Conservation (phyloP, 1,284 basidiomycete genomes). For the Cutaneotrichosporon cyanovorans region DNA sequence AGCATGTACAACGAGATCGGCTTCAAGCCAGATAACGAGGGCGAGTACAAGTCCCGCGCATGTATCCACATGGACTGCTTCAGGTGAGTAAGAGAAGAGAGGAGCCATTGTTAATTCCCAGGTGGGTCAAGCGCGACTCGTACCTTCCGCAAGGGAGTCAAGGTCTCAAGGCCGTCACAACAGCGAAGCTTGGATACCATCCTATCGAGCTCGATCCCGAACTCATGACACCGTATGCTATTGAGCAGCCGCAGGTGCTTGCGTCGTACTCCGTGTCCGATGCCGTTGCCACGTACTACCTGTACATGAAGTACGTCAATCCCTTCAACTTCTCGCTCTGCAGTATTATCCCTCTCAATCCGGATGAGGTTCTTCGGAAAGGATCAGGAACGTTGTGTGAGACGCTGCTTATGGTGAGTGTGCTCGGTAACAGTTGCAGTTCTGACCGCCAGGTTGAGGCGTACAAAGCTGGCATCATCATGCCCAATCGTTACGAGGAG, state of each 20-base stretch:
- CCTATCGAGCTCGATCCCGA: slow-evolving; percentile 98
- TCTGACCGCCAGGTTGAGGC: slow-evolving; percentile 73
- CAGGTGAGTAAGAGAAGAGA: slow-evolving; percentile 52
- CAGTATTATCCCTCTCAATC: slow-evolving; percentile 96
- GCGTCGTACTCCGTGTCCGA: slow-evolving; percentile 99
- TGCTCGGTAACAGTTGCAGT: neutral
- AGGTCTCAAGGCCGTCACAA: slow-evolving; percentile 96
- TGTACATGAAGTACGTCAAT: slow-evolving; percentile 99
- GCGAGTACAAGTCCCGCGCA: slow-evolving; percentile 89
- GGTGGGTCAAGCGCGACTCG: slow-evolving; percentile 99
- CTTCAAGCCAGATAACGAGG: slow-evolving; percentile 82
- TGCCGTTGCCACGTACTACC: slow-evolving; percentile 97
- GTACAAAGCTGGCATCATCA: slow-evolving; percentile 82
- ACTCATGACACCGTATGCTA: slow-evolving; percentile 98
- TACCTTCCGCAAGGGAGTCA: slow-evolving; percentile 98
- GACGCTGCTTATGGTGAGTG: slow-evolving; percentile 87
- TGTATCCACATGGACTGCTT: slow-evolving; percentile 99
- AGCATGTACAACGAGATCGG: slow-evolving; percentile 96
- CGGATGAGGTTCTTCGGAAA: slow-evolving; percentile 94
- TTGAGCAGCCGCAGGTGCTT: slow-evolving; percentile 89
- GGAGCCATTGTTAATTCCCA: slow-evolving; percentile 9
- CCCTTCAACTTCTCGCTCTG: slow-evolving; percentile 99
- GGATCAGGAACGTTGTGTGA: slow-evolving; percentile 96
- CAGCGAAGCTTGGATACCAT: slow-evolving; percentile 91
- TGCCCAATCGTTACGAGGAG: slow-evolving; percentile 97